Conservation (phyloP, 345 rosid species). For the Kandelia obovata region DNA sequence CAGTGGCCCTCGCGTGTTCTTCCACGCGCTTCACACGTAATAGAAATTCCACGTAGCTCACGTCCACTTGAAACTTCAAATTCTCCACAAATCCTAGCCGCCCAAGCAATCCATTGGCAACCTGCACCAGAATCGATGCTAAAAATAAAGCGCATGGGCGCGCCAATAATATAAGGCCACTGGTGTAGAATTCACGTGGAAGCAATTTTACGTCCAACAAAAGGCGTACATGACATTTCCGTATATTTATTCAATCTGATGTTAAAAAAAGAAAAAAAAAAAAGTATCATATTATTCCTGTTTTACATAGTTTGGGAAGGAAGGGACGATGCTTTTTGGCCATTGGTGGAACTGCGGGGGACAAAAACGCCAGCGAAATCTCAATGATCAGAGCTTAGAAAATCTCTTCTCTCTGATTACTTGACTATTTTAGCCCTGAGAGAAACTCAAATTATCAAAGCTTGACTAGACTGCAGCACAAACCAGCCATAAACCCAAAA, state of each 20-base stretch:
- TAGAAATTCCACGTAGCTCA: conserved; percentile 63
- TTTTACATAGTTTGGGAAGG: too few species aligned
- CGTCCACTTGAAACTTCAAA: conserved; percentile 55
- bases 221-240: too few species aligned
- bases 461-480: too few species aligned
- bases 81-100: conserved; percentile 46
- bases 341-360: conserved; percentile 45
- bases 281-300: too few species aligned
- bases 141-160: conserved; percentile 31
- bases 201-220: not conserved
- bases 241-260: too few species aligned
- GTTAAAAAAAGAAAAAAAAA: not conserved
- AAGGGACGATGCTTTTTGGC: conserved; percentile 41
- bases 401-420: not conserved
- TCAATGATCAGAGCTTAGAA: conserved; percentile 9
- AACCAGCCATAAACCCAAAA: not conserved
- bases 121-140: conserved; percentile 21
- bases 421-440: conserved; percentile 26
- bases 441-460: not conserved
- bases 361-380: conserved; percentile 16
- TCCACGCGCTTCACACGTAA: conserved; percentile 66
- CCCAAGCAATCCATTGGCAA: conserved; percentile 44
- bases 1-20: conserved; percentile 51
- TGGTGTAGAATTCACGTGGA: too few species aligned
- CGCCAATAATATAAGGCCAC: conserved; percentile 24